Conservation (phyloP, 345 rosid species). For the Dimocarpus longan region DNA sequence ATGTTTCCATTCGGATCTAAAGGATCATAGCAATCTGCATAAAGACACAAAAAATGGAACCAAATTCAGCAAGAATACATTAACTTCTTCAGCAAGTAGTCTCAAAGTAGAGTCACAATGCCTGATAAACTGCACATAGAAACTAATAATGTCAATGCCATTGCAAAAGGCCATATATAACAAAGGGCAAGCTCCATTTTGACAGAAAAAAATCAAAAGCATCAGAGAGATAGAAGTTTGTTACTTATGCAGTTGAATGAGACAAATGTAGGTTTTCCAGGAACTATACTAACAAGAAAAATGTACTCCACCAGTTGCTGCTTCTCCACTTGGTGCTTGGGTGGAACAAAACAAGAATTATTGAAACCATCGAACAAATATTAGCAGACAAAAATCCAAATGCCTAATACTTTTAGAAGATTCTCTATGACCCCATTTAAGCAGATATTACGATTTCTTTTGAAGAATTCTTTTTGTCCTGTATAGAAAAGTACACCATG, state of each 20-base stretch:
- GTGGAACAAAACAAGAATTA: slow-evolving; percentile 23
- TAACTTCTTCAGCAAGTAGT: not conserved
- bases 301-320: slow-evolving; percentile 4
- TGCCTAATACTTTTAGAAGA: not conserved
- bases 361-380: slow-evolving; percentile 23
- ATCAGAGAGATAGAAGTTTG: not conserved
- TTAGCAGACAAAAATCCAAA: slow-evolving; percentile 13
- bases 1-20: slow-evolving; percentile 64
- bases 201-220: not conserved
- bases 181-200: slow-evolving; percentile 22
- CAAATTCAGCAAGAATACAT: not conserved
- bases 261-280: not conserved
- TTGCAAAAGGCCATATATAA: slow-evolving; percentile 5
- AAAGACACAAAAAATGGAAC: not conserved
- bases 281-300: slow-evolving; percentile 7
- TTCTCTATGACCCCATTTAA: slow-evolving; percentile 9
- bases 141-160: slow-evolving; percentile 18
- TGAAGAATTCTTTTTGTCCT: not conserved
- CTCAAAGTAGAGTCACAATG: slow-evolving; percentile 13
- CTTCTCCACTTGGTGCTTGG: not conserved
- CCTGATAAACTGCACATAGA: slow-evolving; percentile 44
- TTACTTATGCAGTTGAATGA: slow-evolving; percentile 1
- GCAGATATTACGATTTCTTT: not conserved
- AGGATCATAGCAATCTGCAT: slow-evolving; percentile 66
- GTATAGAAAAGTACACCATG: not conserved